Percentiles rank a stretch among this genome's conserved stretches.
Conservation (phyloP, 257 asterid genomes). For the Vinca minor region DNA sequence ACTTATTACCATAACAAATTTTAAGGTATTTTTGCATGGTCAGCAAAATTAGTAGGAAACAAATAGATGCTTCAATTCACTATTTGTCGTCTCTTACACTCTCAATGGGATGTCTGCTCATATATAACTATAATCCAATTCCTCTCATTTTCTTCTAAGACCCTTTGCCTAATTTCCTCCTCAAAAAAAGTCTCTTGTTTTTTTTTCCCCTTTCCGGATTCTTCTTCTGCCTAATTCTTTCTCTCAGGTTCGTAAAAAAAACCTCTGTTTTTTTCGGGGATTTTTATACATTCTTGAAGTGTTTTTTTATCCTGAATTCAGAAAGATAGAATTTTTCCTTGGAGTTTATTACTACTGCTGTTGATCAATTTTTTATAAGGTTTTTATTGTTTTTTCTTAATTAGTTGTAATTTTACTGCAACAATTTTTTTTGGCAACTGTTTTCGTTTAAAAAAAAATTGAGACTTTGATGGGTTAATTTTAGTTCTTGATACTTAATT, state of each 20-base stretch:
- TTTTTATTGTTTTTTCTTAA: neutral
- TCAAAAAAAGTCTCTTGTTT: constrained; percentile 13
- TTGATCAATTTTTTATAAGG: neutral
- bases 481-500: neutral
- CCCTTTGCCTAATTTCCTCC: constrained; percentile 11
- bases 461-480: neutral
- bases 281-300: neutral
- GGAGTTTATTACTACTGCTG: neutral
- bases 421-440: neutral
- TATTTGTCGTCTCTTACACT: constrained; percentile 7
- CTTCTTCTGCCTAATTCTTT: constrained; percentile 19
- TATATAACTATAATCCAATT: constrained; percentile 10
- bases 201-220: constrained; percentile 5
- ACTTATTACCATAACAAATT: neutral
- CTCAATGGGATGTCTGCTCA: constrained; percentile 5
- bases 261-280: neutral
- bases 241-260: neutral
- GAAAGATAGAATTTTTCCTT: neutral
- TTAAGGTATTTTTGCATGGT: constrained; percentile 7
- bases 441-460: neutral
- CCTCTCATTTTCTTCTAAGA: constrained; percentile 7
- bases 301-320: neutral
- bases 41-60: constrained; percentile 8
- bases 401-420: neutral
- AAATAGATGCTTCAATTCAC: constrained; percentile 7